Evolutionary conservation across 2,329 filamentous ascomycete genomes (phyloP).

Genomic region (Cytospora mali): DNA sequence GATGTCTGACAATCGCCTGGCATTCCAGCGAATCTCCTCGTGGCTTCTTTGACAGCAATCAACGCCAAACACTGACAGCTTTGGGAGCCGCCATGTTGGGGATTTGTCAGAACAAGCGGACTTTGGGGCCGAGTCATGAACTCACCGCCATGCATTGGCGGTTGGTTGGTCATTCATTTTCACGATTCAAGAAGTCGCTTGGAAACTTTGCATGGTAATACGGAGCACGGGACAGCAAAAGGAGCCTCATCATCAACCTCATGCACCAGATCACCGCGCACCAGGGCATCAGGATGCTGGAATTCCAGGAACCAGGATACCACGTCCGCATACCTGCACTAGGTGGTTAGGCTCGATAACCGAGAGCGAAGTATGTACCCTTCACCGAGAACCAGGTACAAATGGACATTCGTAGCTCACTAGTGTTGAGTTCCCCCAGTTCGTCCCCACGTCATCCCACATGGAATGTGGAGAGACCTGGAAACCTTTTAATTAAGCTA

Average conservation of each 20-base stretch:
- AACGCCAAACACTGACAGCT: background rate
- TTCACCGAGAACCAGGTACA: no score
- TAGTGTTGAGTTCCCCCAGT: slow-evolving; percentile 12
- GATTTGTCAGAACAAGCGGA: no score
- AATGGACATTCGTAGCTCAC: background rate
- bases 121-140: background rate
- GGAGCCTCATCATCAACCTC: slow-evolving; percentile 1
- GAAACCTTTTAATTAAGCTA: slow-evolving; percentile 25
- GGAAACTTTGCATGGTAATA: background rate
- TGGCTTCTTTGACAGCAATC: background rate
- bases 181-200: background rate
- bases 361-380: background rate
- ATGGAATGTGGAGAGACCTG: slow-evolving; percentile 22
- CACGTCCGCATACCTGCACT: no score
- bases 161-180: no score
- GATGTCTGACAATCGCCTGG: background rate
- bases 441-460: slow-evolving; percentile 24
- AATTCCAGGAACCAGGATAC: no score
- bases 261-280: background rate
- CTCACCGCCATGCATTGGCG: background rate
- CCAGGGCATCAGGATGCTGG: no score
- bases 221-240: background rate
- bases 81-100: background rate
- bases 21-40: background rate
- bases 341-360: no score